These are phyloP conservation scores for Hanseniaspora taiwanica DNA, from an alignment of 805 yeast genomes.

Conservation along the genomic window DNA sequence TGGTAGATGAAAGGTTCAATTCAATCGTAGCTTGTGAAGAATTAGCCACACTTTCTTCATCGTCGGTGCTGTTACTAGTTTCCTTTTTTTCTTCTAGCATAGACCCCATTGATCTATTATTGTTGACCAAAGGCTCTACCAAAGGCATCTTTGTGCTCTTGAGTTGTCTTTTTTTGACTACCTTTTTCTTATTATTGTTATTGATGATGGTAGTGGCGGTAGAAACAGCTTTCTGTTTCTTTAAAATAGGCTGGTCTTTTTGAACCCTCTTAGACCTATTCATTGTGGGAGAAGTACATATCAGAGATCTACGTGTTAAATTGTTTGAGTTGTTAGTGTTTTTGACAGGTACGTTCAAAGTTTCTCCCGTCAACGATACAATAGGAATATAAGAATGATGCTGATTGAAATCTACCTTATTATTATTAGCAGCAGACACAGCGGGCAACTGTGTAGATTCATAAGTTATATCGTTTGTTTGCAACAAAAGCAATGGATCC, in stretches of 20 bases:
- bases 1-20: conserved; percentile 21
- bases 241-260: too few relatives aligned
- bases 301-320: too few relatives aligned
- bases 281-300: too few relatives aligned
- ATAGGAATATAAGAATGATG: not conserved
- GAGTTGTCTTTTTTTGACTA: not conserved
- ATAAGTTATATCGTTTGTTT: not conserved
- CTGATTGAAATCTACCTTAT: not conserved
- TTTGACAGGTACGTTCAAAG: too few relatives aligned
- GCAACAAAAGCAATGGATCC: not conserved
- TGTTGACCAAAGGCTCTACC: not conserved
- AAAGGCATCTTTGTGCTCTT: conserved; percentile 4
- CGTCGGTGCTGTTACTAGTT: conserved; percentile 1
- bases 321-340: too few relatives aligned
- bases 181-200: not conserved
- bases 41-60: conserved; percentile 9
- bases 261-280: too few relatives aligned
- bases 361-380: not conserved
- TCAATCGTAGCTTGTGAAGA: conserved; percentile 26
- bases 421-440: too few relatives aligned
- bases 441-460: too few relatives aligned
- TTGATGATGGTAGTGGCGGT: too few relatives aligned
- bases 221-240: too few relatives aligned
- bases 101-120: not conserved
- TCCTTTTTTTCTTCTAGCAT: too few relatives aligned